Conservation (phyloP, 306 rosid genomes). For the Malus sylvestris region DNA sequence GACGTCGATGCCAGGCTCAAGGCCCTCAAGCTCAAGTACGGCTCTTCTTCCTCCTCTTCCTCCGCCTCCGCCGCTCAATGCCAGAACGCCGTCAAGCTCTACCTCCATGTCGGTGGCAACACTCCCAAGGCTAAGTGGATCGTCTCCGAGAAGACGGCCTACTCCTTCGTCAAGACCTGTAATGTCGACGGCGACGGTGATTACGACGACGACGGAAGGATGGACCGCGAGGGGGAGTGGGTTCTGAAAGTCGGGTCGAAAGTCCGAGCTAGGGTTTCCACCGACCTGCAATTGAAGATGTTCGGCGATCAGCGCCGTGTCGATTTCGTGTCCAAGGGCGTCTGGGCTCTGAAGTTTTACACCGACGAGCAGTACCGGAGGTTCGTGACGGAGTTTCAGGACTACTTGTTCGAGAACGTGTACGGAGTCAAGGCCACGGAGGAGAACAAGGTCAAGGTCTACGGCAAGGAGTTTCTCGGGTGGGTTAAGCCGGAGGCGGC, state of each 20-base stretch:
- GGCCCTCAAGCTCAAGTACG: conserved; percentile 68
- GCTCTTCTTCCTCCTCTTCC: conserved; percentile 20
- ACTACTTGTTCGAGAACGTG: conserved; percentile 63
- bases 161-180: conserved; percentile 42
- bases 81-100: conserved; percentile 68
- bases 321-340: conserved; percentile 72
- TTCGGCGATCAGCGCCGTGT: conserved; percentile 77
- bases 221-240: conserved; percentile 33
- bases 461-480: conserved; percentile 81
- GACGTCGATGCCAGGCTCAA: conserved; percentile 71
- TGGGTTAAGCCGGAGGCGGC: conserved; percentile 85
- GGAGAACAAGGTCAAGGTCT: conserved; percentile 70
- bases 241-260: conserved; percentile 56
- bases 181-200: conserved; percentile 19
- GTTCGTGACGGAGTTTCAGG: conserved; percentile 70
- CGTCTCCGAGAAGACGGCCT: conserved; percentile 55
- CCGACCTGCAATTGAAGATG: conserved; percentile 85
- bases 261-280: conserved; percentile 62
- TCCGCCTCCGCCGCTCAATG: conserved; percentile 24
- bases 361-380: conserved; percentile 56
- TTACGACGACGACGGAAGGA: conserved; percentile 17
- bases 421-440: conserved; percentile 58
- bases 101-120: conserved; percentile 84
- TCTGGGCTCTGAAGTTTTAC: conserved; percentile 79
- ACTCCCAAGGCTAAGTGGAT: conserved; percentile 85